Conservation (phyloP, 2,329 filamentous ascomycete genomes). For the Fusarium musae region DNA sequence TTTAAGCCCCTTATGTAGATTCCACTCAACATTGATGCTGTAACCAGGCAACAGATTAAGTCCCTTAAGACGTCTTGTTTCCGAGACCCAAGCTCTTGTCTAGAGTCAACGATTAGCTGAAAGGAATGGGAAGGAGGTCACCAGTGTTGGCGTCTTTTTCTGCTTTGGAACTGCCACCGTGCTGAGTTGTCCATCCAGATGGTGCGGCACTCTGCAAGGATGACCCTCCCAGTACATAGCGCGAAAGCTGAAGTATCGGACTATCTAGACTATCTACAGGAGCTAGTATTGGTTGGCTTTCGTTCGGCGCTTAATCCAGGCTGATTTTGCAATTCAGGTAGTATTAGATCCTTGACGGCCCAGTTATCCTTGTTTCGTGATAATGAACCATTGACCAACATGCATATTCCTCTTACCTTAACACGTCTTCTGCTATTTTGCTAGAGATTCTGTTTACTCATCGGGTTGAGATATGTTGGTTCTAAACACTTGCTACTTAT, state of each 20-base stretch:
- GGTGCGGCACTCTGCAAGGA: conserved; percentile 14
- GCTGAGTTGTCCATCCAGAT: conserved; percentile 13
- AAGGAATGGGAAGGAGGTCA: background rate
- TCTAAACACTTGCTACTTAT: background rate
- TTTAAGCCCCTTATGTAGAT: background rate
- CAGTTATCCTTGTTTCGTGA: conserved; percentile 37
- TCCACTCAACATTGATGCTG: background rate
- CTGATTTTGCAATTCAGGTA: conserved; percentile 1
- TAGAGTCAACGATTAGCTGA: background rate
- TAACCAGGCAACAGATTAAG: background rate
- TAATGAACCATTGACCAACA: conserved; percentile 27
- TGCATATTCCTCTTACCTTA: conserved; percentile 30
- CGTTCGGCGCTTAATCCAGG: conserved; percentile 22
- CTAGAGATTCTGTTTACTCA: conserved; percentile 10
- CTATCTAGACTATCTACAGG: background rate
- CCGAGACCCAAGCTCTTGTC: background rate
- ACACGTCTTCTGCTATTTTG: conserved; percentile 22
- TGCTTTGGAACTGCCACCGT: background rate
- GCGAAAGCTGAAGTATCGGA: background rate
- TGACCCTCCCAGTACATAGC: background rate
- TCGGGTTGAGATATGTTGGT: conserved; percentile 13
- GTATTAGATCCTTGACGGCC: conserved; percentile 15
- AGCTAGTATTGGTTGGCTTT: background rate
- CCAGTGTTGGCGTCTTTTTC: background rate
- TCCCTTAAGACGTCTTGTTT: background rate